phyloP scores from a whole-genome alignment of 78 protist genomes.

The Dictyostelium firmibasis region DNA sequence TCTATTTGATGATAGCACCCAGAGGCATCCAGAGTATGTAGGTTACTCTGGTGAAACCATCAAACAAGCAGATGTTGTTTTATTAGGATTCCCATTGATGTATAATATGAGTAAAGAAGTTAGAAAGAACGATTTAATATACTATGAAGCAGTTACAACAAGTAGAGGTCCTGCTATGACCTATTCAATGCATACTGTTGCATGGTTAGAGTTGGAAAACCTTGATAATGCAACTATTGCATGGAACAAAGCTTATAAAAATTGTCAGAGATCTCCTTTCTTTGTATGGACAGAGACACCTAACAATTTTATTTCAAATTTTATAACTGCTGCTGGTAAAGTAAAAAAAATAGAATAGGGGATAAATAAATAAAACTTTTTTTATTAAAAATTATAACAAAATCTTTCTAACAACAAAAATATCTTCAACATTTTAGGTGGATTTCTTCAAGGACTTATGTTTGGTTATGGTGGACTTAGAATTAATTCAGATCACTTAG shows the following conservation, averaged over 20 bases:
- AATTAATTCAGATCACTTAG: background rate
- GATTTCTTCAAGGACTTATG: slow-evolving; percentile 56
- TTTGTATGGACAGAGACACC: slow-evolving; percentile 80
- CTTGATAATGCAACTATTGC: background rate
- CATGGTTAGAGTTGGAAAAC: slow-evolving; percentile 71
- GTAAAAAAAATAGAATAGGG: too few species aligned
- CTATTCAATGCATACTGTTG: slow-evolving; percentile 35
- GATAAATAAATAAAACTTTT: too few species aligned
- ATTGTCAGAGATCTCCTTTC: slow-evolving; percentile 44
- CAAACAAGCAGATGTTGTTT: slow-evolving; percentile 78
- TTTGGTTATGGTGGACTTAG: slow-evolving; percentile 75
- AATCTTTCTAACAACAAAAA: too few species aligned
- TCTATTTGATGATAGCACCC: slow-evolving; percentile 3
- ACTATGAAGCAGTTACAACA: slow-evolving; percentile 9
- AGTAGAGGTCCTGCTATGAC: slow-evolving; percentile 80
- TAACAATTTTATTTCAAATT: background rate
- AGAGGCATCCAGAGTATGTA: slow-evolving; percentile 71
- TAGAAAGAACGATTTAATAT: slow-evolving; percentile 51
- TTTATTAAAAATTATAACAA: too few species aligned
- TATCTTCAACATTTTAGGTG: slow-evolving; percentile 51
- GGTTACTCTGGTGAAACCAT: slow-evolving; percentile 71
- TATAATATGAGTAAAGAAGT: slow-evolving; percentile 35
- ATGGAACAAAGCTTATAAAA: slow-evolving; percentile 19
- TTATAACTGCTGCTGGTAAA: too few species aligned
- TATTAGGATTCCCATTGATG: slow-evolving; percentile 79